Conservation (phyloP, 495 filamentous ascomycete species). For the Elaphomyces granulatus region DNA sequence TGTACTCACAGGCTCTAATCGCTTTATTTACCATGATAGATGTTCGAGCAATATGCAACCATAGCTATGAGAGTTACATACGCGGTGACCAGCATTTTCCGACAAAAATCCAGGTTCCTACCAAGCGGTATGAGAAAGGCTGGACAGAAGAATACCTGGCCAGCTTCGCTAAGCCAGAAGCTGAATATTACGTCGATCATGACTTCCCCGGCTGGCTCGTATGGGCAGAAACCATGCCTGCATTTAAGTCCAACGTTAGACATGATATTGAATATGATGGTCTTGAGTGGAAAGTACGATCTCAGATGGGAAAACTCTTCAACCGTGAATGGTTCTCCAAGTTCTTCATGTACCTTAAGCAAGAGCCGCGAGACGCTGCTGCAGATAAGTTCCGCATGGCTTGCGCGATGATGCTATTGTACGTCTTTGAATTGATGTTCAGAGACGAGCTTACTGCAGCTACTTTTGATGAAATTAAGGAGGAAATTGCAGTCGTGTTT, state of each 20-base stretch:
- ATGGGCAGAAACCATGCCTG: conserved; percentile 76
- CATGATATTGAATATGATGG: conserved; percentile 70
- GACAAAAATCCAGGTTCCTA: conserved; percentile 59
- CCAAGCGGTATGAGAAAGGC: conserved; percentile 52
- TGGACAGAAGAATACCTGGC: conserved; percentile 68
- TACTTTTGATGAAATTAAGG: conserved; percentile 77
- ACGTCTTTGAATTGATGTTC: conserved; percentile 76
- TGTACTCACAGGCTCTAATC: conserved; percentile 68
- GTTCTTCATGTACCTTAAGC: conserved; percentile 87
- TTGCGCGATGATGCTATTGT: conserved; percentile 69
- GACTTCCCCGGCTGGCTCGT: conserved; percentile 97
- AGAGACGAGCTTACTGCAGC: conserved; percentile 52
- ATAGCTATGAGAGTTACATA: conserved; percentile 76
- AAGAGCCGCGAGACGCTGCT: conserved; percentile 75
- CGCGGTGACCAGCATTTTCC: conserved; percentile 57
- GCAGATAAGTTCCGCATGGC: conserved; percentile 83
- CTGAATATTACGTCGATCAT: conserved; percentile 77
- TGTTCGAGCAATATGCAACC: conserved; percentile 68
- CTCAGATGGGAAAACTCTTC: conserved; percentile 65
- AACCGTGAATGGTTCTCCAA: conserved; percentile 73
- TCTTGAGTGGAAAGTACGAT: conserved; percentile 58
- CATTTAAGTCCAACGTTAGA: conserved; percentile 52
- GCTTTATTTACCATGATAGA: conserved; percentile 72
- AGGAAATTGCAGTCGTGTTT: conserved; percentile 56
- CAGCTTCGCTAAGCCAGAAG: conserved; percentile 63